Evolutionary conservation across 1,284 basidiomycete genomes (phyloP).

Genomic region (Omphalotus olearius): DNA sequence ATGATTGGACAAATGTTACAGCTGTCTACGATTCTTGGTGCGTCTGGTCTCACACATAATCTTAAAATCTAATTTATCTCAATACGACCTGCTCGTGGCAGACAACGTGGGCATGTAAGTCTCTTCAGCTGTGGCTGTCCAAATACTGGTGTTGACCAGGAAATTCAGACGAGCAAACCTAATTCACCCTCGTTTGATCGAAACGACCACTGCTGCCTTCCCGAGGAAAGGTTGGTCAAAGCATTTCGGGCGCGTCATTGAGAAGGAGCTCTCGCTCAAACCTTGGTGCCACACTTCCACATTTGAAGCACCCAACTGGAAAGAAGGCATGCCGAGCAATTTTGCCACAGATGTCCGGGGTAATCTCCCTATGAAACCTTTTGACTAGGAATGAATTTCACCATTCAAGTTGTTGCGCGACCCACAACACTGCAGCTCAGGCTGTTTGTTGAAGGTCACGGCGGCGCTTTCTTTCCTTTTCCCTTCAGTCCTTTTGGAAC

Average conservation of each 20-base stretch:
- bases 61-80: slow-evolving; percentile 5
- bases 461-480: too few relatives aligned
- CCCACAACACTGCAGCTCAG: too few relatives aligned
- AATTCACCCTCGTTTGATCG: slow-evolving; percentile 38
- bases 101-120: slow-evolving; percentile 46
- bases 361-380: slow-evolving; percentile 39
- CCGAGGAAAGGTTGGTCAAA: slow-evolving; percentile 46
- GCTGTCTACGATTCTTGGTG: slow-evolving; percentile 47
- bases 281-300: slow-evolving; percentile 51
- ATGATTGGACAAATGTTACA: slow-evolving; percentile 50
- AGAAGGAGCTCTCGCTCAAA: slow-evolving; percentile 43
- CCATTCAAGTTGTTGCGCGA: too few relatives aligned
- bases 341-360: slow-evolving; percentile 46
- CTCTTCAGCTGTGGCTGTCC: not conserved
- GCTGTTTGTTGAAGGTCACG: too few relatives aligned
- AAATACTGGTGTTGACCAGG: not conserved
- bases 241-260: slow-evolving; percentile 41
- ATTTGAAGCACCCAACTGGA: slow-evolving; percentile 46
- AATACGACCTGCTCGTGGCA: slow-evolving; percentile 5
- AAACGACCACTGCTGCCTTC: slow-evolving; percentile 37
- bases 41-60: slow-evolving; percentile 13
- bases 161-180: slow-evolving; percentile 39
- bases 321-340: slow-evolving; percentile 38
- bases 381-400: slow-evolving; percentile 24
- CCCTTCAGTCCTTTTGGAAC: too few relatives aligned